phyloP scores from a whole-genome alignment of 306 rosid genomes.

The Erythrophleum fordii region DNA sequence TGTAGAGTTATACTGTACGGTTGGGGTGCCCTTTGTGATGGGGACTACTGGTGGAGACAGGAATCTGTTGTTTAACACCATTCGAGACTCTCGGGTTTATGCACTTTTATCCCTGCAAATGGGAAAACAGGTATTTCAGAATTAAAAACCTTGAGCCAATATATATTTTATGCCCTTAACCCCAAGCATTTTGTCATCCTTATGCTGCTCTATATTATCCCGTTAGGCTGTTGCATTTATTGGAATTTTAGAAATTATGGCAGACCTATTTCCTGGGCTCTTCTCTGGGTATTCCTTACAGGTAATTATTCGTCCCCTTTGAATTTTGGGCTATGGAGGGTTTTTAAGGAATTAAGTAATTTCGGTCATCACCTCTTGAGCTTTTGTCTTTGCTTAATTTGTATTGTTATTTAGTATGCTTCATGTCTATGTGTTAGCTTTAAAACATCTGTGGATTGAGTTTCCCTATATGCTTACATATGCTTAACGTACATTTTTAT shows the following conservation, averaged over 20 bases:
- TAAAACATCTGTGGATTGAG: no score
- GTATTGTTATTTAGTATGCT: neutral
- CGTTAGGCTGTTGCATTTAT: constrained; percentile 86
- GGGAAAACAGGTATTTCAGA: constrained; percentile 75
- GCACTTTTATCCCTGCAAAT: constrained; percentile 91
- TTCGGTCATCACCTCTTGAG: neutral
- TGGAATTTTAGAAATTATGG: constrained; percentile 87
- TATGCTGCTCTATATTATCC: constrained; percentile 34
- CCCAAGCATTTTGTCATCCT: constrained; percentile 15
- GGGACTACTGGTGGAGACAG: constrained; percentile 93
- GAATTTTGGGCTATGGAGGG: constrained; percentile 19
- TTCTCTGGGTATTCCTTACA: constrained; percentile 84
- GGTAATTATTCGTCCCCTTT: constrained; percentile 49
- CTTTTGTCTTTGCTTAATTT: neutral
- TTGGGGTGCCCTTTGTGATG: constrained; percentile 92
- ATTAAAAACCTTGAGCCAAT: constrained; percentile 22
- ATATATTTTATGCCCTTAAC: neutral
- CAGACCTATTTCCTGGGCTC: constrained; percentile 90
- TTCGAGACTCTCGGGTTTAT: constrained; percentile 63
- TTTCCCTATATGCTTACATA: neutral
- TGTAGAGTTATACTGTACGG: constrained; percentile 75
- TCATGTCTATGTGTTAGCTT: neutral
- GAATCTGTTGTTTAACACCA: constrained; percentile 62
- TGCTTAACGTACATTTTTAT: neutral
- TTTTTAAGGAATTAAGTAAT: neutral